These are phyloP conservation scores for Carex myosuroides DNA, from an alignment of 176 grass and related monocot species.

Conservation along the genomic window DNA sequence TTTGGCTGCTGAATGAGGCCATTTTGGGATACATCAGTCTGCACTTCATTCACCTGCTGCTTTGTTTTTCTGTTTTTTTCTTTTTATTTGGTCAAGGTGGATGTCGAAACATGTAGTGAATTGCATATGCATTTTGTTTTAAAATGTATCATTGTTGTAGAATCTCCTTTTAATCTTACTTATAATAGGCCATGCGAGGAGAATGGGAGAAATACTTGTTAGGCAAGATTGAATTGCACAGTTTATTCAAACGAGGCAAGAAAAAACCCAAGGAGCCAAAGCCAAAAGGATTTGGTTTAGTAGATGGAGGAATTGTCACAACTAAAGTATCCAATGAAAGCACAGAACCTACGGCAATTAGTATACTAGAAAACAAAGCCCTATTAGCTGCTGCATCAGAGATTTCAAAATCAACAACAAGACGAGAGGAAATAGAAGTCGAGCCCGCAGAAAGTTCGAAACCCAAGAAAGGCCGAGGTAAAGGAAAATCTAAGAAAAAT, in stretches of 20 bases:
- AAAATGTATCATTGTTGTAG: neutral
- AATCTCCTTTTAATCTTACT: conserved; percentile 18
- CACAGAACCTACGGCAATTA: conserved; percentile 48
- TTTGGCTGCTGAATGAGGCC: neutral
- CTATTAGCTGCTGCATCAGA: conserved; percentile 72
- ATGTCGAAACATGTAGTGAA: neutral
- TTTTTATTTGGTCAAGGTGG: neutral
- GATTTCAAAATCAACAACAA: conserved; percentile 50
- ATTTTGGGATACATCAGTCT: neutral
- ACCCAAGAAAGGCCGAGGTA: conserved; percentile 50
- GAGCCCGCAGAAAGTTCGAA: conserved; percentile 23
- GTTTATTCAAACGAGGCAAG: conserved; percentile 56
- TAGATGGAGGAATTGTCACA: conserved; percentile 55
- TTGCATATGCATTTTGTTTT: neutral
- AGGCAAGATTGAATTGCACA: conserved; percentile 68
- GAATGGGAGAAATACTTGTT: conserved; percentile 97
- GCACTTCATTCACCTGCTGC: neutral
- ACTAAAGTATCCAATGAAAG: conserved; percentile 46
- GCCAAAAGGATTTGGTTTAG: conserved; percentile 85
- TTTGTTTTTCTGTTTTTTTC: neutral
- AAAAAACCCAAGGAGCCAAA: conserved; percentile 70
- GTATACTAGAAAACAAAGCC: conserved; percentile 76
- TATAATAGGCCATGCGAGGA: conserved; percentile 60
- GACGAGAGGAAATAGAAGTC: conserved; percentile 33
- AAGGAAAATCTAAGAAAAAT: conserved; percentile 42